These are phyloP conservation scores for Yarrowia yakushimensis DNA, from an alignment of 805 yeast genomes.

Conservation along the genomic window DNA sequence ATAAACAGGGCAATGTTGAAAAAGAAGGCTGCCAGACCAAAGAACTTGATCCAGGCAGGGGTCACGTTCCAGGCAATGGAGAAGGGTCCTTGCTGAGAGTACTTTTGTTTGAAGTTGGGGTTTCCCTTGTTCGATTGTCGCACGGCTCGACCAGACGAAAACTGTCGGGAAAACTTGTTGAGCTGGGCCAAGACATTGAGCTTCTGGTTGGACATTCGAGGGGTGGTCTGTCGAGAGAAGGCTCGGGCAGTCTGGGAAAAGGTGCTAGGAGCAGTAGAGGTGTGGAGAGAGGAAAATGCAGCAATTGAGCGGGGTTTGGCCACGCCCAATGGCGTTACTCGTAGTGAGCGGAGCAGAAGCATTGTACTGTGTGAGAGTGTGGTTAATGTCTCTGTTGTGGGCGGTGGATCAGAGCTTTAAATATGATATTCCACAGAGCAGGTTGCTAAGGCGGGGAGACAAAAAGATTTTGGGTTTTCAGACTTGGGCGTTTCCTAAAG, in stretches of 20 bases:
- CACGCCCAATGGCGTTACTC: background rate
- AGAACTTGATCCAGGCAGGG: background rate
- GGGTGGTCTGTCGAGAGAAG: background rate
- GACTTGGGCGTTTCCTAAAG: background rate
- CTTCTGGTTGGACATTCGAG: background rate
- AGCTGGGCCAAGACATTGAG: background rate
- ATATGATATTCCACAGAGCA: background rate
- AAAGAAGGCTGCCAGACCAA: background rate
- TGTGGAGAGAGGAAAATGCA: background rate
- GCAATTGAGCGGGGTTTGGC: background rate
- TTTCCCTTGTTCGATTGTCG: background rate
- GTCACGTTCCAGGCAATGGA: conserved; percentile 9
- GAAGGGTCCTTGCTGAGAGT: conserved; percentile 2
- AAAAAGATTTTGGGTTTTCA: background rate
- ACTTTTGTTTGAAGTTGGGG: conserved; percentile 15
- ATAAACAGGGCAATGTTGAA: conserved; percentile 5
- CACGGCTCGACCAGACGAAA: background rate
- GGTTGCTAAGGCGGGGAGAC: conserved; percentile 4
- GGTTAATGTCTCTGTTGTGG: background rate
- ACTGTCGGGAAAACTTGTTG: background rate
- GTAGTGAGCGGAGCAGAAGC: conserved; percentile 2
- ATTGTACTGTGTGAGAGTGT: background rate
- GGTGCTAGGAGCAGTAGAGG: background rate
- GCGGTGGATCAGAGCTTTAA: background rate
- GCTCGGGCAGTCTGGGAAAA: background rate